Conservation (phyloP, 2,329 filamentous ascomycete species). For the Nakataea oryzae region DNA sequence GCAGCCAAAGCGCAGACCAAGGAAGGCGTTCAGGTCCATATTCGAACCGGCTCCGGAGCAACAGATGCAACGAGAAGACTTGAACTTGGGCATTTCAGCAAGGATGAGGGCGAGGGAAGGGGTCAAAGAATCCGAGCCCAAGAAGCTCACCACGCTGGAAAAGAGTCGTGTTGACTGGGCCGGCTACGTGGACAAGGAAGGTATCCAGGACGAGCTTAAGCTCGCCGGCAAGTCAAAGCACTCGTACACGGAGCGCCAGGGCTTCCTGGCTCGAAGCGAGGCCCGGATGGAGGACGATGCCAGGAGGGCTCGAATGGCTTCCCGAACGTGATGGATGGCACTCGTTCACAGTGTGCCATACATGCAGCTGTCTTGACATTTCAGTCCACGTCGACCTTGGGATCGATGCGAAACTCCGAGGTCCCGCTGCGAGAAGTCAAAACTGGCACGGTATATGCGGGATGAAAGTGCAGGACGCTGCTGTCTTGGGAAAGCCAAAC, state of each 20-base stretch:
- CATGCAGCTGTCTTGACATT: neutral
- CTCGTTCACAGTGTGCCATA: neutral
- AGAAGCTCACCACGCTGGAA: conserved; percentile 61
- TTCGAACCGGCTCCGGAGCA: conserved; percentile 49
- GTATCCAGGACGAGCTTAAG: conserved; percentile 58
- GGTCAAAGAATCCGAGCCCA: conserved; percentile 32
- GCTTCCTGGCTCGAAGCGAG: conserved; percentile 57
- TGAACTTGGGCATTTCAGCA: conserved; percentile 45
- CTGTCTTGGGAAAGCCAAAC: no score
- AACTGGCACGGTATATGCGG: no score
- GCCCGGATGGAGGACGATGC: conserved; percentile 51
- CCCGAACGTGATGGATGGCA: conserved; percentile 13
- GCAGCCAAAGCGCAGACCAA: conserved; percentile 32
- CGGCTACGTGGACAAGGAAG: conserved; percentile 60
- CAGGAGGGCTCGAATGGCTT: conserved; percentile 38
- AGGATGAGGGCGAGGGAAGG: conserved; percentile 35
- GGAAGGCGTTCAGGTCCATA: conserved; percentile 47
- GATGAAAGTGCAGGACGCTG: no score
- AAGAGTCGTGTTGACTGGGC: conserved; percentile 68
- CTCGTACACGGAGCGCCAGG: conserved; percentile 50
- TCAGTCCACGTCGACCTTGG: neutral
- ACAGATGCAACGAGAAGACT: conserved; percentile 35
- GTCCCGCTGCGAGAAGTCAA: no score
- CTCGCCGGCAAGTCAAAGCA: conserved; percentile 55
- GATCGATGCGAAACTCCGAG: no score